These are phyloP conservation scores for Candida coquimbonensis DNA, from an alignment of 805 yeast genomes.

Conservation along the genomic window DNA sequence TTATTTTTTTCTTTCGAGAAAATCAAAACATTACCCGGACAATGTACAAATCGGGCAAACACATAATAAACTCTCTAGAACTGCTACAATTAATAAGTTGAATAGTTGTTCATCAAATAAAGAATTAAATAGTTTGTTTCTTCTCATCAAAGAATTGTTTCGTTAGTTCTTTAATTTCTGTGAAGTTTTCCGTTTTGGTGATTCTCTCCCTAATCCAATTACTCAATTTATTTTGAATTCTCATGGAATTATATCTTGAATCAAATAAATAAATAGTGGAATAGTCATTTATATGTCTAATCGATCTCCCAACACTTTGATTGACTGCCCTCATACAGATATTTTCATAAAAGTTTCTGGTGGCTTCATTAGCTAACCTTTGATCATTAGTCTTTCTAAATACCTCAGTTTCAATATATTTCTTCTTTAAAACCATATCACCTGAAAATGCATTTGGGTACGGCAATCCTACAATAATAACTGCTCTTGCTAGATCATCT, in stretches of 20 bases:
- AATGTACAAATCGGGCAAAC: no score
- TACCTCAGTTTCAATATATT: slow-evolving; percentile 50
- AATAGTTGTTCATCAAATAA: no score
- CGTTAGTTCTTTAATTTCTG: slow-evolving; percentile 18
- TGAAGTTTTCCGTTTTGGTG: slow-evolving; percentile 13
- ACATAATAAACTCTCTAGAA: no score
- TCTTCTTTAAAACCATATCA: slow-evolving; percentile 66
- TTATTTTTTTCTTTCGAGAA: not conserved
- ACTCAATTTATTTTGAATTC: slow-evolving; percentile 55
- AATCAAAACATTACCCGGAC: slow-evolving; percentile 1
- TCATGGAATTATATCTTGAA: slow-evolving; percentile 40
- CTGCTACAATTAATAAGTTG: no score
- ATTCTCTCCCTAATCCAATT: slow-evolving; percentile 61
- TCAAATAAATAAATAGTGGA: slow-evolving; percentile 72
- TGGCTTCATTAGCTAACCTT: slow-evolving; percentile 38
- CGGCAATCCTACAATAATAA: slow-evolving; percentile 82
- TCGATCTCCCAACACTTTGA: slow-evolving; percentile 89
- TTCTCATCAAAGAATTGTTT: slow-evolving; percentile 12
- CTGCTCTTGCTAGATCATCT: slow-evolving; percentile 81
- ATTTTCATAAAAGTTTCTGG: slow-evolving; percentile 65
- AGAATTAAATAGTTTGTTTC: not conserved
- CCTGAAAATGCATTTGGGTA: slow-evolving; percentile 82
- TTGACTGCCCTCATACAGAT: slow-evolving; percentile 87
- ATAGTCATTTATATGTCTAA: slow-evolving; percentile 76
- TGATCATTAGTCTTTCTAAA: slow-evolving; percentile 40